Evolutionary conservation across 495 filamentous ascomycete genomes (phyloP).

Genomic region (Elaphomyces granulatus): DNA sequence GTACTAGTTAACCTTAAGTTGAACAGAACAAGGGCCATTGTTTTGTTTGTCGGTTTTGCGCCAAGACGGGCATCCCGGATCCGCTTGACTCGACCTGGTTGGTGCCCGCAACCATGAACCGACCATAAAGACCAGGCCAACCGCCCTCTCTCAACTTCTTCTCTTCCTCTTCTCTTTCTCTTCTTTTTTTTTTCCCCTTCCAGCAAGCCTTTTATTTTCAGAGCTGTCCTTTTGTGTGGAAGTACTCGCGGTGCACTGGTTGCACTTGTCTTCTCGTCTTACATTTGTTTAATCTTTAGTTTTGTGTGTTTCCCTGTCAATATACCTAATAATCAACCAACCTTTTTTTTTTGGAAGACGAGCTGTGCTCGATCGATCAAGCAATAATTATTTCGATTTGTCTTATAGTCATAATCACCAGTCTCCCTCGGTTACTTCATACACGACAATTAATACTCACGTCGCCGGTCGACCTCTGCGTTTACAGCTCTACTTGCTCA

Average conservation of each 20-base stretch:
- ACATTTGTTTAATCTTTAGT: slow-evolving; percentile 40
- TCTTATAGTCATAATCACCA: slow-evolving; percentile 11
- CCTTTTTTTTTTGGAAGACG: slow-evolving; percentile 14
- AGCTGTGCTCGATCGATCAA: slow-evolving; percentile 34
- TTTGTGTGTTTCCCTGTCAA: slow-evolving; percentile 20
- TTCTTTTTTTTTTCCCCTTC: slow-evolving; percentile 42
- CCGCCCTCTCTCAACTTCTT: slow-evolving; percentile 16
- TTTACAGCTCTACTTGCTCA: slow-evolving; percentile 47
- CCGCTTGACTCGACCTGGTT: neutral
- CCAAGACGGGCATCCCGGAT: too few species aligned
- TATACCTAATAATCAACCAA: slow-evolving; percentile 12
- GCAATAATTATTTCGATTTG: slow-evolving; percentile 18
- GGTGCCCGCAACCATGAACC: too few species aligned
- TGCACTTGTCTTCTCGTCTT: slow-evolving; percentile 33
- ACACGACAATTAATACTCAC: slow-evolving; percentile 17
- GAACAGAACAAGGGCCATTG: too few species aligned
- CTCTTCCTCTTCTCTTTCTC: slow-evolving; percentile 18
- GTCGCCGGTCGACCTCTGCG: slow-evolving; percentile 39
- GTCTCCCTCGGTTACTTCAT: slow-evolving; percentile 14
- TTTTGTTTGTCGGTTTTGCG: too few species aligned
- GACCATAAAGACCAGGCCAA: too few species aligned
- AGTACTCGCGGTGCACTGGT: slow-evolving; percentile 34
- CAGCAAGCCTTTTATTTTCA: slow-evolving; percentile 62
- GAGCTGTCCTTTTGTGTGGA: slow-evolving; percentile 41
- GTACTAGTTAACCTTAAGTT: too few species aligned